Conservation (phyloP, 176 grass and related monocot species). For the Oryza glaberrima region DNA sequence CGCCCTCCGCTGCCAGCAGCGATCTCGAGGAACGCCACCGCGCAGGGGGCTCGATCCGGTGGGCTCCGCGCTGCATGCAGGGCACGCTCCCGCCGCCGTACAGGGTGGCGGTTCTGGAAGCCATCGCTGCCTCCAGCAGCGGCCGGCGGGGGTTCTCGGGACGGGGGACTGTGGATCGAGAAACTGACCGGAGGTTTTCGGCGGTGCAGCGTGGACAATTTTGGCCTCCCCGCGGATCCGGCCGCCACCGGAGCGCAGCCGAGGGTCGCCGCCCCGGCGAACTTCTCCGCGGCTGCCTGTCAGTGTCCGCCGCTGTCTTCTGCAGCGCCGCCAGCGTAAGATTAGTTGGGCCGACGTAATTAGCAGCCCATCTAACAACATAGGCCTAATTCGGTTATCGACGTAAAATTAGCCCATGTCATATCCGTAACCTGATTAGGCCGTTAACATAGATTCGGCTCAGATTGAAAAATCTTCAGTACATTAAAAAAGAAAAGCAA, state of each 20-base stretch:
- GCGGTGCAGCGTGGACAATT: constrained; percentile 58
- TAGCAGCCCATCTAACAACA: too few relatives aligned
- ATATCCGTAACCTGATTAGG: too few relatives aligned
- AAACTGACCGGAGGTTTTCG: constrained; percentile 60
- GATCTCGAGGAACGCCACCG: constrained; percentile 70
- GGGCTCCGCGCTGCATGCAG: constrained; percentile 50
- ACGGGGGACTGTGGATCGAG: constrained; percentile 14
- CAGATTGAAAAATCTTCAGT: too few relatives aligned
- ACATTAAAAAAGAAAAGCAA: too few relatives aligned
- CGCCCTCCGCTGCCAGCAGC: constrained; percentile 23
- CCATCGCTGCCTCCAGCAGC: not conserved
- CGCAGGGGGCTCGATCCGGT: constrained; percentile 65
- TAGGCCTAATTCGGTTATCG: too few relatives aligned
- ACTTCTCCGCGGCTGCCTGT: too few relatives aligned
- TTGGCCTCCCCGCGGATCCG: constrained; percentile 41
- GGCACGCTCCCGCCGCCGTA: constrained; percentile 40
- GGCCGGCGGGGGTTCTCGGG: not conserved
- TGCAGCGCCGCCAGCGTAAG: too few relatives aligned
- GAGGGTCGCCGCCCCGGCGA: too few relatives aligned
- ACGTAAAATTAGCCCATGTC: too few relatives aligned
- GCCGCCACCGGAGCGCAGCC: constrained; percentile 25
- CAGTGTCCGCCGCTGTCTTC: too few relatives aligned
- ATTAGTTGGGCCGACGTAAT: too few relatives aligned
- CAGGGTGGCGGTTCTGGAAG: not conserved
- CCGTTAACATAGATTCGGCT: too few relatives aligned